These are phyloP conservation scores for Kuraishia molischiana DNA, from an alignment of 805 yeast species.

Conservation along the genomic window DNA sequence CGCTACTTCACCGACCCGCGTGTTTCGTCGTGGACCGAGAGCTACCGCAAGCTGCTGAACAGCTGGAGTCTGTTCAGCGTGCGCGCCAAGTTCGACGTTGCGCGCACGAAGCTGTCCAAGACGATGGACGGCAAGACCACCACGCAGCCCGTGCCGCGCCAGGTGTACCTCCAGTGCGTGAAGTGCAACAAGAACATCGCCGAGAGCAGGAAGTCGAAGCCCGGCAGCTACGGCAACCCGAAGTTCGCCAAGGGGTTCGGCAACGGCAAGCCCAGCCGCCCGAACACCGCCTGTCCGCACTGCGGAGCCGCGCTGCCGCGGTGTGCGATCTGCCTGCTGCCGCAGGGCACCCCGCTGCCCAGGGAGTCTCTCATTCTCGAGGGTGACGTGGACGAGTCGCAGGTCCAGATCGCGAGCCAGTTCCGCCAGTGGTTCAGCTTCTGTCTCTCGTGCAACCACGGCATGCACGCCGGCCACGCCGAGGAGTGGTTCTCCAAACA, in stretches of 20 bases:
- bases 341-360: constrained; percentile 63
- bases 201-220: constrained; percentile 13
- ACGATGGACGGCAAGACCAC: constrained; percentile 37
- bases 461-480: constrained; percentile 92
- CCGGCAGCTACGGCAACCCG: neutral
- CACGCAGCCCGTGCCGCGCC: constrained; percentile 50
- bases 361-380: constrained; percentile 18
- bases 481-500: constrained; percentile 92
- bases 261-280: neutral
- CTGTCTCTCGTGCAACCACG: constrained; percentile 86
- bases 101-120: constrained; percentile 54
- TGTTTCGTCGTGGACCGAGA: constrained; percentile 70
- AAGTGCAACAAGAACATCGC: constrained; percentile 72
- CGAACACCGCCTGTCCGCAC: constrained; percentile 49
- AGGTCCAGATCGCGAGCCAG: constrained; percentile 23
- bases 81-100: constrained; percentile 80
- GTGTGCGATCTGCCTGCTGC: constrained; percentile 79
- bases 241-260: constrained; percentile 3
- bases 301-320: constrained; percentile 85
- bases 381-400: neutral
- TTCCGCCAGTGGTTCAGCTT: constrained; percentile 85
- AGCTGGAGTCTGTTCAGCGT: constrained; percentile 73
- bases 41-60: constrained; percentile 59
- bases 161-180: constrained; percentile 71
- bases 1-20: constrained; percentile 67